These are phyloP conservation scores for Gastrodia elata DNA, from an alignment of 106 monocot species.

Conservation along the genomic window DNA sequence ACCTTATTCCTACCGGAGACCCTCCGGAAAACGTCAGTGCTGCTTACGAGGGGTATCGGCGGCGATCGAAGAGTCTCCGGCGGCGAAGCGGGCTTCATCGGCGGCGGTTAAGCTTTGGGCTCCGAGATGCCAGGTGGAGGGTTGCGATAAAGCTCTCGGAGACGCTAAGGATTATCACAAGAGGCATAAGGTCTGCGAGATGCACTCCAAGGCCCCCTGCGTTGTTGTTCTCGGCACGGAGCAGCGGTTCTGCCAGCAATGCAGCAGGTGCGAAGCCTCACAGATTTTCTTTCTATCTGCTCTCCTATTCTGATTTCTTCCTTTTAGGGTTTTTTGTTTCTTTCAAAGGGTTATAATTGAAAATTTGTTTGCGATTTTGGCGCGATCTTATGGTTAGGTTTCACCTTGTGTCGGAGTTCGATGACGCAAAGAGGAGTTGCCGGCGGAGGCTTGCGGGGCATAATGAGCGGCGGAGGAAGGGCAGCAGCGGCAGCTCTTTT, in stretches of 20 bases:
- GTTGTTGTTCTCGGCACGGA: constrained; percentile 55
- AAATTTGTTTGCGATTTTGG: neutral
- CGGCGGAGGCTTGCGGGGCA: constrained; percentile 67
- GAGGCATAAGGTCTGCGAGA: constrained; percentile 71
- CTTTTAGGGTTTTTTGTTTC: neutral
- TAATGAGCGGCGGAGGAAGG: constrained; percentile 76
- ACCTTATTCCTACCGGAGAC: neutral
- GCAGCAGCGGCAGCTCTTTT: constrained; percentile 23
- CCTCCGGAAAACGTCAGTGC: constrained; percentile 56
- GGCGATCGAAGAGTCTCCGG: neutral
- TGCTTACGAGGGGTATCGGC: constrained; percentile 18
- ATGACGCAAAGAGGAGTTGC: constrained; percentile 74
- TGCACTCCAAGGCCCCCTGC: constrained; percentile 57
- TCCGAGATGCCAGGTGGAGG: constrained; percentile 67
- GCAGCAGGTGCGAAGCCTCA: constrained; percentile 64
- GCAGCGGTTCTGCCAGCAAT: constrained; percentile 64
- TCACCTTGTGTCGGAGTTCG: constrained; percentile 71
- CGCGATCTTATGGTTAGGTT: constrained; percentile 13
- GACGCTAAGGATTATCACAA: constrained; percentile 63
- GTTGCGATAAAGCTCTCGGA: constrained; percentile 32
- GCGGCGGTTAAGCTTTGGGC: neutral
- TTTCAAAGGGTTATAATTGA: neutral
- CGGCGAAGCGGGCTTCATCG: constrained; percentile 13
- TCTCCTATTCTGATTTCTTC: neutral
- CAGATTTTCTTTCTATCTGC: neutral